A percentile compares a stretch with the other conserved stretches of the same genome.
Conservation (phyloP, 176 grass and related monocot genomes). For the Typha latifolia region DNA sequence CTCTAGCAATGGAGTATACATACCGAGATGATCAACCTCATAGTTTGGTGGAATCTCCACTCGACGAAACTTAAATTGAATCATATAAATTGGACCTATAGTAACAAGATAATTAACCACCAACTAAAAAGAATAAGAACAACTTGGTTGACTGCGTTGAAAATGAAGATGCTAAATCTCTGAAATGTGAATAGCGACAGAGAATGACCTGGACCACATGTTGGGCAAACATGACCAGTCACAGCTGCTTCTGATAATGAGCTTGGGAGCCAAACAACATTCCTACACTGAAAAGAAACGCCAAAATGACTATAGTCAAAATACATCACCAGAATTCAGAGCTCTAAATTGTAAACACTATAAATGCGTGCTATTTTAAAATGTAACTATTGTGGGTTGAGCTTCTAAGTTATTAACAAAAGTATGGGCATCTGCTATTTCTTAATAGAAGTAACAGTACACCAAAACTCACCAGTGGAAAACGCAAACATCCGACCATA, state of each 20-base stretch:
- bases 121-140: conserved; percentile 11
- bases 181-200: conserved; percentile 1
- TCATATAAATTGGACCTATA: conserved; percentile 58
- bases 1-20: conserved; percentile 1
- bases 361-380: not conserved
- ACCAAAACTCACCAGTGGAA: conserved; percentile 48
- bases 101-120: conserved; percentile 16
- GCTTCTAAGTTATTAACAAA: too few species aligned
- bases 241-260: conserved; percentile 72
- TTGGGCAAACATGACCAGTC: conserved; percentile 65
- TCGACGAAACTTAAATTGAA: conserved; percentile 79
- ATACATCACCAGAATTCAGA: not conserved
- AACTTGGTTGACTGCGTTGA: conserved; percentile 2
- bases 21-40: conserved; percentile 85
- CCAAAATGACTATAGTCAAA: too few species aligned
- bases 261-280: conserved; percentile 87
- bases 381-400: not conserved
- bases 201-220: conserved; percentile 61
- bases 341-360: not conserved
- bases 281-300: conserved; percentile 54
- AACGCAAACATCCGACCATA: conserved; percentile 74
- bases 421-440: too few species aligned
- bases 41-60: conserved; percentile 92
- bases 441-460: conserved; percentile 5
- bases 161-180: conserved; percentile 3